Evolutionary conservation across 768 basidiomycete species (phyloP).

Genomic region (Termitomyces sp.): DNA sequence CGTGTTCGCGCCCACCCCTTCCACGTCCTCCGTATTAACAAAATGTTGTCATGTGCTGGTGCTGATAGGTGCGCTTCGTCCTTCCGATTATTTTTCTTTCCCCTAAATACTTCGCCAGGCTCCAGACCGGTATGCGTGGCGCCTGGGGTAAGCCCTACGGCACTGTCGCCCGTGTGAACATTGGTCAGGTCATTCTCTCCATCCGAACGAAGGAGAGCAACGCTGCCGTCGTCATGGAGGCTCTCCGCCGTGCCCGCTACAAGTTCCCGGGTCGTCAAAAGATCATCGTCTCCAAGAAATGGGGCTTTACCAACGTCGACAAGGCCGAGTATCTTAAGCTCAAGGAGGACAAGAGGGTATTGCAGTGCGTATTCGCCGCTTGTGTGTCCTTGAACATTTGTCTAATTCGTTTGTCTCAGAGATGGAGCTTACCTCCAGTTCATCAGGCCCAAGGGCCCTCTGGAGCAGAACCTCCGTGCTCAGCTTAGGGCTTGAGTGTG

Average conservation of each 20-base stretch:
- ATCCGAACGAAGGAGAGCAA: conserved; percentile 91
- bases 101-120: conserved; percentile 35
- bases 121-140: conserved; percentile 98
- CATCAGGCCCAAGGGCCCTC: conserved; percentile 83
- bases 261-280: conserved; percentile 99
- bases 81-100: too few relatives aligned
- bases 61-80: conserved; percentile 78
- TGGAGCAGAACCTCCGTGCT: conserved; percentile 81
- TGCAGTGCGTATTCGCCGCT: conserved; percentile 58
- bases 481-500: conserved; percentile 66
- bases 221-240: conserved; percentile 89
- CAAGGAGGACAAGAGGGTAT: conserved; percentile 86
- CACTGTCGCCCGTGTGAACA: conserved; percentile 93
- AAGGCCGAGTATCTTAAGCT: conserved; percentile 85
- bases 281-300: conserved; percentile 96
- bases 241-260: conserved; percentile 95
- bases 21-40: conserved; percentile 99
- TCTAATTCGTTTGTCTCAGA: conserved; percentile 33
- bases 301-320: conserved; percentile 96
- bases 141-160: conserved; percentile 99
- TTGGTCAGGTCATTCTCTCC: conserved; percentile 87
- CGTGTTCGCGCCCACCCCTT: conserved; percentile 96
- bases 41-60: conserved; percentile 99
- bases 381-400: conserved; percentile 1
- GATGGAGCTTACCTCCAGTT: conserved; percentile 96